Conservation (phyloP, 2,329 filamentous ascomycete genomes). For the Botrytis cinerea region DNA sequence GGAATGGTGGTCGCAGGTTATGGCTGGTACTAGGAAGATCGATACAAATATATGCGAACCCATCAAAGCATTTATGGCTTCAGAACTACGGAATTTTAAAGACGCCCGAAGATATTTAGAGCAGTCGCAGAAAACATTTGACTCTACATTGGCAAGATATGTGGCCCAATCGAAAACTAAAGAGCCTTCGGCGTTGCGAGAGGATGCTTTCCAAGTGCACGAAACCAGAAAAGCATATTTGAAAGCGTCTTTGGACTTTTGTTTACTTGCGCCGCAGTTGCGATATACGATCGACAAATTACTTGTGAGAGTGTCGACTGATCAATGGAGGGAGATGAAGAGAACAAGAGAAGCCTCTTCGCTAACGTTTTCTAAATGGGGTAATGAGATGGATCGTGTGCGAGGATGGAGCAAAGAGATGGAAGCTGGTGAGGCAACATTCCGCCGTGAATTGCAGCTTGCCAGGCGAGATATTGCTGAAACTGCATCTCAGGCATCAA, state of each 20-base stretch:
- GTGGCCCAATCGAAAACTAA: constrained; percentile 87
- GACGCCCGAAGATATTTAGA: constrained; percentile 78
- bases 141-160: constrained; percentile 79
- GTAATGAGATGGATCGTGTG: constrained; percentile 84
- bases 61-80: constrained; percentile 73
- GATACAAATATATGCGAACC: constrained; percentile 79
- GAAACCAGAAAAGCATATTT: constrained; percentile 90
- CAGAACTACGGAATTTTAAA: constrained; percentile 83
- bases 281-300: constrained; percentile 82
- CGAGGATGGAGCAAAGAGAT: constrained; percentile 93
- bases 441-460: constrained; percentile 76
- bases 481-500: constrained; percentile 65
- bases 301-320: constrained; percentile 79
- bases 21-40: constrained; percentile 74
- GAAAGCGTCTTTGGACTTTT: constrained; percentile 91
- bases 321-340: constrained; percentile 87
- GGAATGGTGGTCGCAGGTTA: constrained; percentile 81
- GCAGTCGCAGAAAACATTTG: constrained; percentile 78
- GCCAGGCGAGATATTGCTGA: constrained; percentile 84
- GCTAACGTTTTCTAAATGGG: constrained; percentile 65
- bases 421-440: constrained; percentile 82
- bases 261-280: constrained; percentile 81
- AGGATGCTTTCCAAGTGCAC: constrained; percentile 94
- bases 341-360: constrained; percentile 65
- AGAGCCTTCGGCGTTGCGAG: constrained; percentile 84